Percentiles rank a stretch among this genome's conserved stretches.
phyloP scores from a whole-genome alignment of 495 filamentous ascomycete species.

The Lindgomyces ingoldianus region DNA sequence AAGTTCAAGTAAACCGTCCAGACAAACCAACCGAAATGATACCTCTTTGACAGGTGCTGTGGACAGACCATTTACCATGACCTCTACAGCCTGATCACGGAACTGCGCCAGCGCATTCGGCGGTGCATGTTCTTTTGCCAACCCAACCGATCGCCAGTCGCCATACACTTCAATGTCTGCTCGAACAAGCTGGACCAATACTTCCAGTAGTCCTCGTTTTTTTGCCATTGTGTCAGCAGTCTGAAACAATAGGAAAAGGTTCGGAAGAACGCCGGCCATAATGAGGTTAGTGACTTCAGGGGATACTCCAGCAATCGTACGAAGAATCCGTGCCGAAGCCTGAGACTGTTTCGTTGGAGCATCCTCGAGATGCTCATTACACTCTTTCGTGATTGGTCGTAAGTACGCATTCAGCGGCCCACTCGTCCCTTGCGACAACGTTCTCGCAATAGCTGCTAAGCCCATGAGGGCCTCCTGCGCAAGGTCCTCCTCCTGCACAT shows the following conservation, averaged over 20 bases:
- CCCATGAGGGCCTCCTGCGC: slow-evolving; percentile 61
- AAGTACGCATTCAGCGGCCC: slow-evolving; percentile 62
- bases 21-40: slow-evolving; percentile 62
- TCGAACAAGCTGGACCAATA: slow-evolving; percentile 59
- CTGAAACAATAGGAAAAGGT: slow-evolving; percentile 64
- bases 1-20: slow-evolving; percentile 61
- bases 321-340: slow-evolving; percentile 65
- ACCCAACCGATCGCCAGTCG: slow-evolving; percentile 53
- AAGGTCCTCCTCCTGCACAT: slow-evolving; percentile 70
- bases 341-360: slow-evolving; percentile 77
- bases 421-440: slow-evolving; percentile 57
- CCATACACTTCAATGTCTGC: slow-evolving; percentile 61
- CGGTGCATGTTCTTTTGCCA: slow-evolving; percentile 31
- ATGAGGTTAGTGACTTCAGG: slow-evolving; percentile 56
- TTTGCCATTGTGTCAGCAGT: slow-evolving; percentile 66
- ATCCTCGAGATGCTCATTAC: slow-evolving; percentile 69
- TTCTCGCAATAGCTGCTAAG: slow-evolving; percentile 57
- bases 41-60: slow-evolving; percentile 63
- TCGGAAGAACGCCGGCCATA: slow-evolving; percentile 58
- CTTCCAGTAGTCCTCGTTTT: slow-evolving; percentile 66
- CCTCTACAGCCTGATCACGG: slow-evolving; percentile 62
- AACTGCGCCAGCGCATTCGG: slow-evolving; percentile 60
- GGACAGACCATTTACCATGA: slow-evolving; percentile 63
- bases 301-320: slow-evolving; percentile 58
- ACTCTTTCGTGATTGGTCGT: slow-evolving; percentile 66